phyloP scores from a whole-genome alignment of 805 yeast species.

The Ogataea henricii region DNA sequence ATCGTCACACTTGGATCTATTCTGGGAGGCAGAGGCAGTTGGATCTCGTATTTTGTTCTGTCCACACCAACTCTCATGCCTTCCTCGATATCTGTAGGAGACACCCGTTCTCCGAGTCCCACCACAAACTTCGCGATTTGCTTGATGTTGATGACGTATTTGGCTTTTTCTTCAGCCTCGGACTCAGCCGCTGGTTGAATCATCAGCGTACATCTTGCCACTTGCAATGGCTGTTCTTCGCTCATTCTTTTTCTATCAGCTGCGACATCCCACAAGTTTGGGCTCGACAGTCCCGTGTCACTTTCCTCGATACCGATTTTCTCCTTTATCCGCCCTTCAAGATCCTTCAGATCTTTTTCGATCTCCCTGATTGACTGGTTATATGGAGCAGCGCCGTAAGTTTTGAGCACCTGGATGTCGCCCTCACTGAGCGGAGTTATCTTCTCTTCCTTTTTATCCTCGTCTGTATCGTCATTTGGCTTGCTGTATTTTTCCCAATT shows the following conservation, averaged over 20 bases:
- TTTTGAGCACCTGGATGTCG: slow-evolving; percentile 94
- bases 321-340: slow-evolving; percentile 88
- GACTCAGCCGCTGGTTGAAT: slow-evolving; percentile 59
- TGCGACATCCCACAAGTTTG: slow-evolving; percentile 95
- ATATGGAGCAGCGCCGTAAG: slow-evolving; percentile 98
- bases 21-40: slow-evolving; percentile 95
- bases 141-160: slow-evolving; percentile 94
- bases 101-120: slow-evolving; percentile 92
- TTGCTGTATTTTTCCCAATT: slow-evolving; percentile 98
- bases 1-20: slow-evolving; percentile 97
- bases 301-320: slow-evolving; percentile 92
- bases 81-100: slow-evolving; percentile 98
- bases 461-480: slow-evolving; percentile 67
- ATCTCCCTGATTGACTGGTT: slow-evolving; percentile 76
- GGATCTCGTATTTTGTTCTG: slow-evolving; percentile 94
- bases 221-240: slow-evolving; percentile 95
- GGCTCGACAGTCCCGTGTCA: slow-evolving; percentile 97
- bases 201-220: slow-evolving; percentile 97
- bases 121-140: slow-evolving; percentile 98
- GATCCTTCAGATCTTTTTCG: slow-evolving; percentile 81
- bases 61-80: slow-evolving; percentile 99
- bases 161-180: slow-evolving; percentile 71
- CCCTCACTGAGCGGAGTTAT: slow-evolving; percentile 90
- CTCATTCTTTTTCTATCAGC: slow-evolving; percentile 93
- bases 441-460: slow-evolving; percentile 62